Evolutionary conservation across 805 yeast species (phyloP), one percentile per base, ranked within the genome.

Genomic region (Saccharomycopsis selenospora): DNA sequence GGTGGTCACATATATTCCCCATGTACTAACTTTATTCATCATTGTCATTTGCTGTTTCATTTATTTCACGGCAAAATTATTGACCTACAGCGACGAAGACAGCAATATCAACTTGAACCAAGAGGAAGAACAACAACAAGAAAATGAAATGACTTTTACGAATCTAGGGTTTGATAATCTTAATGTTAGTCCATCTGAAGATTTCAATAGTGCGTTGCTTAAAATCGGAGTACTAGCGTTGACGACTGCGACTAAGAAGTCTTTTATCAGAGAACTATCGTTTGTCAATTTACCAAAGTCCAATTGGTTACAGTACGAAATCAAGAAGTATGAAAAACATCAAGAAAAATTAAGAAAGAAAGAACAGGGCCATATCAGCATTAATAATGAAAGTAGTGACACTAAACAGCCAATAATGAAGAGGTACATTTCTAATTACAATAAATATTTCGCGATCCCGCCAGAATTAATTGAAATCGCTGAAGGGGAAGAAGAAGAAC

Each of bases 171-270:
- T 44, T 65, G 72, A 62, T 46, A 76, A 58, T 48, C 63, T 58
- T 55, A 63, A 61, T 40, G 48, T 70, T 13, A 68, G 64, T 24
- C 43, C 74, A 49, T 59, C 69, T 27, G 88, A 82, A 57, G 90
- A 84, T 63, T 85, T 84, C 59, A 78, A 80, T 59, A 72, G 84
- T 1, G 76, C 80, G 0, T 63, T 80, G 46, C 67, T 76, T 55
- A 77, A 78, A 57, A 62, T 79, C 43, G 88, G 87, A 0, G 67
- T 77, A 48, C 67, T 83, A 42, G 77, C 85, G 13, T 71, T 83
- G 36, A 76, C 80, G n/a, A 79, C 82, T 46, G 81, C 85, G 0
- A 81, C 85, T 2, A 75, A 73, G 48, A 76, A 80, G 26, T 79
- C 84, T 53, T 84, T 81, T 60, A 72, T 80, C 36, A 72, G 77